Conservation (phyloP, 1,284 basidiomycete species). For the Agaricales sp. region DNA sequence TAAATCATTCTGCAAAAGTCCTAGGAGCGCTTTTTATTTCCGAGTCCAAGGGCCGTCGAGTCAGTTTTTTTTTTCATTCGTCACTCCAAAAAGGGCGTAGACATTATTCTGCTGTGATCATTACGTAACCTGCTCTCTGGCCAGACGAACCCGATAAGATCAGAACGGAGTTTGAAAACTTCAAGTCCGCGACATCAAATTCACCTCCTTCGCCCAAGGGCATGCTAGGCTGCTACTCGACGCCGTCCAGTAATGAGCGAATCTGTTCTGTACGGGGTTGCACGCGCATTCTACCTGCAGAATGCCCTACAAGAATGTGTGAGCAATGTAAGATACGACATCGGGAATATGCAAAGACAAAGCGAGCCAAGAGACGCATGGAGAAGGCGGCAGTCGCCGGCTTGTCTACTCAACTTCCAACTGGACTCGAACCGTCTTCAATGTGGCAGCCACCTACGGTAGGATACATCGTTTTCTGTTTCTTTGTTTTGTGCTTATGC, state of each 20-base stretch:
- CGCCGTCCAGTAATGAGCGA: constrained; percentile 1
- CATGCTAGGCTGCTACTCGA: not conserved
- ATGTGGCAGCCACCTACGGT: not conserved
- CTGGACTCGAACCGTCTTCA: constrained; percentile 3
- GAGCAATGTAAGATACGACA: constrained; percentile 38
- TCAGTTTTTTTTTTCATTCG: not conserved
- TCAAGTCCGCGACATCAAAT: not conserved
- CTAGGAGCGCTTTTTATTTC: no score
- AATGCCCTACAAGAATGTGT: constrained; percentile 37
- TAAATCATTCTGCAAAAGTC: not conserved
- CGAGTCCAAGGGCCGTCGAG: no score
- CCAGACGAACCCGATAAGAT: not conserved
- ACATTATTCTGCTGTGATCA: not conserved
- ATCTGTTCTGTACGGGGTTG: constrained; percentile 28
- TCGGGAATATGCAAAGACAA: constrained; percentile 40
- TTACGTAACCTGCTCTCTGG: not conserved
- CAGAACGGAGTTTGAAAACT: not conserved
- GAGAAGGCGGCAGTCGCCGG: constrained; percentile 34
- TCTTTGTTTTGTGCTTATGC: constrained; percentile 1
- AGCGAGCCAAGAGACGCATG: constrained; percentile 37
- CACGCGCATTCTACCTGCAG: constrained; percentile 12
- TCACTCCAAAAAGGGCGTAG: not conserved
- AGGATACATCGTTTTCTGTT: not conserved
- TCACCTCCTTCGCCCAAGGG: not conserved
- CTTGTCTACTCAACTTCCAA: constrained; percentile 17